These are phyloP conservation scores for Aethionema arabicum DNA, from an alignment of 345 rosid genomes.

Conservation along the genomic window DNA sequence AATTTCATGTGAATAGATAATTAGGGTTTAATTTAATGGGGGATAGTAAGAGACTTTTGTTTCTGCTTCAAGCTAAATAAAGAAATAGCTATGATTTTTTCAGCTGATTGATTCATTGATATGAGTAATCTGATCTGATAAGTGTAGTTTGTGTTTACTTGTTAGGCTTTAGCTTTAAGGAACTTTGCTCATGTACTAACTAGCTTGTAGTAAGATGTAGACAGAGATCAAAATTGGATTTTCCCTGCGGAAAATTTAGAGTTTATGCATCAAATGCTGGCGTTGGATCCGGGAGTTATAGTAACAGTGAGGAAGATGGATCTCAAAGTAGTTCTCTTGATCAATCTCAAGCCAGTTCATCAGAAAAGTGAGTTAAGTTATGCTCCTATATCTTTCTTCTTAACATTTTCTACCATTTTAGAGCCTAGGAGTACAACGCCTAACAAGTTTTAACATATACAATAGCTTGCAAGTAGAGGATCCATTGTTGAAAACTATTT, in stretches of 20 bases:
- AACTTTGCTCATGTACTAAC: conserved; percentile 23
- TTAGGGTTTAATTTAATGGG: background rate
- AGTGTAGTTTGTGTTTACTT: background rate
- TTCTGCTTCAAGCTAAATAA: too few relatives aligned
- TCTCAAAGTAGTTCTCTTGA: conserved; percentile 43
- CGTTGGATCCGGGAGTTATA: conserved; percentile 68
- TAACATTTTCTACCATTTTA: conserved; percentile 11
- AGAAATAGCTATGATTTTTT: background rate
- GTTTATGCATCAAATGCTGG: conserved; percentile 64
- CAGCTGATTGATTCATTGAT: conserved; percentile 14
- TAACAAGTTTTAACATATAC: background rate
- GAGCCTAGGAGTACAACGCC: background rate
- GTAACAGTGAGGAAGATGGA: conserved; percentile 52
- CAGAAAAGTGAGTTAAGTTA: conserved; percentile 72
- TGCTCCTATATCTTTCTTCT: conserved; percentile 10
- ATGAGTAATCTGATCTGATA: background rate
- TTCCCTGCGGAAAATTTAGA: conserved; percentile 39
- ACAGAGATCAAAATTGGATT: conserved; percentile 42
- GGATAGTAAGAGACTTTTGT: too few relatives aligned
- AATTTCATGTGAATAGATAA: too few relatives aligned
- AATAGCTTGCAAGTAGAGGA: background rate
- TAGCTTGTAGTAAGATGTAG: conserved; percentile 67
- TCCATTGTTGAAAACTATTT: background rate
- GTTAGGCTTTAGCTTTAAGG: background rate
- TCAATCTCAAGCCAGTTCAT: conserved; percentile 44